phyloP scores from a whole-genome alignment of 768 basidiomycete species.

The Paxillus ammoniavirescens region DNA sequence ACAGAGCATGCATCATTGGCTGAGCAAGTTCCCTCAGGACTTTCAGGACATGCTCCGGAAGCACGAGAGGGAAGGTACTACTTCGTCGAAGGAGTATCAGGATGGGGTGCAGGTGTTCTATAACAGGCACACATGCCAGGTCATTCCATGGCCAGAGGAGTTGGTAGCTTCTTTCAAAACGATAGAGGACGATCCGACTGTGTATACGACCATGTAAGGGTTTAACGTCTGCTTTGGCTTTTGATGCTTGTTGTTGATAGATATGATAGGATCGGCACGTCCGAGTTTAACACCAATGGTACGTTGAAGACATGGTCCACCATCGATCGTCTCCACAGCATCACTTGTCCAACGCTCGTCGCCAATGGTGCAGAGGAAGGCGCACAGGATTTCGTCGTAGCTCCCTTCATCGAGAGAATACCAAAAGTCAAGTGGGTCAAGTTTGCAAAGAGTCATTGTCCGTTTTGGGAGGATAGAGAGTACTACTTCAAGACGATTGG shows the following conservation, averaged over 20 bases:
- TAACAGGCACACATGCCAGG: constrained; percentile 33
- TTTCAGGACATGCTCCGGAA: constrained; percentile 27
- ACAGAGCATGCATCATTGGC: constrained; percentile 21
- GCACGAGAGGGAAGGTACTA: constrained; percentile 36
- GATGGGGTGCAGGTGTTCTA: constrained; percentile 28
- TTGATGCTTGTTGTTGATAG: not conserved
- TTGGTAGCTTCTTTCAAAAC: constrained; percentile 24
- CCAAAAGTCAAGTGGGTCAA: constrained; percentile 36
- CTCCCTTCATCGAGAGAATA: constrained; percentile 34
- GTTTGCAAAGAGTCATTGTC: constrained; percentile 28
- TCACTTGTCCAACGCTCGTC: constrained; percentile 38
- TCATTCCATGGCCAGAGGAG: constrained; percentile 35
- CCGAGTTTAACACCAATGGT: constrained; percentile 40
- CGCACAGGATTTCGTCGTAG: constrained; percentile 33
- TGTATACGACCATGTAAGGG: constrained; percentile 35
- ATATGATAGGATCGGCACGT: constrained; percentile 17
- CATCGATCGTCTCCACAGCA: constrained; percentile 40
- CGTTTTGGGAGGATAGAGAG: constrained; percentile 20
- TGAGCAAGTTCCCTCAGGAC: constrained; percentile 27
- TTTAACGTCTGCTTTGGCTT: not conserved
- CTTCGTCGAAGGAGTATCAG: constrained; percentile 32
- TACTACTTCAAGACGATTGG: constrained; percentile 18
- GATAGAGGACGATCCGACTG: constrained; percentile 30
- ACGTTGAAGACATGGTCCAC: constrained; percentile 48
- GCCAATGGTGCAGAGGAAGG: constrained; percentile 39